Evolutionary conservation across 2,329 filamentous ascomycete genomes (phyloP), one percentile per base, ranked within the genome.

Genomic region (Aureobasidium uvarum): DNA sequence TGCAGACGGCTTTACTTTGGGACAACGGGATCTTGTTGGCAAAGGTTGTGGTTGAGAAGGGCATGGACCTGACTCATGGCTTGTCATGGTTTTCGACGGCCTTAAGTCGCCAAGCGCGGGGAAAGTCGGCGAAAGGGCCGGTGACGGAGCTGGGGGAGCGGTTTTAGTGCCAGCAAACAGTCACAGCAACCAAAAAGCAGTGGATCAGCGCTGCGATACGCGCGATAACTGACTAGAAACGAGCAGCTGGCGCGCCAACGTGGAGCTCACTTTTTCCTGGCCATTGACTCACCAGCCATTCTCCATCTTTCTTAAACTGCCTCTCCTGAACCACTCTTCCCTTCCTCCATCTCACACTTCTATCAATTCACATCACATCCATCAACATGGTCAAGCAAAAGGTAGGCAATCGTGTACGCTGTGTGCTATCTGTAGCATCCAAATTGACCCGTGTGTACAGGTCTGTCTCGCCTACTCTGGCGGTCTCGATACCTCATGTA

Each of bases 401-500:
- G 67, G 67, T 68, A 25, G 18, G 36, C 39, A 14, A n/a, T 36
- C 28, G 39, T 36, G 41, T 23, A 38, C 28, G 18, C 4, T 20
- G 43, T 43, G 18, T 59, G 33, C 33, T 31, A 36, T 43, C 18
- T 46, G 2, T 36, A 46, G 62, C 50, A 31, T n/a, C 20, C 39
- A 64, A 64, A 50, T 56, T 64, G 62, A 56, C 31, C 31, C 23
- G 10, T 8, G 28, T n/a, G 16, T 5, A 50, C 50, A 68, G 67
- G 80, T 82, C 66, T 82, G 80, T 71, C 74, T 82, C 67, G 80
- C 80, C 69, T 81, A 81, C 75, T 80, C 78, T 68, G 80, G 84
- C 74, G 84, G 84, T 72, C 80, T 86, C 68, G 84, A 86, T 73
- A 86, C 84, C 70, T 84, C 81, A 73, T 84, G 81, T 68, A 85